These are phyloP conservation scores for Xerocomellus intermedius DNA, from an alignment of 768 basidiomycete genomes.

Conservation along the genomic window DNA sequence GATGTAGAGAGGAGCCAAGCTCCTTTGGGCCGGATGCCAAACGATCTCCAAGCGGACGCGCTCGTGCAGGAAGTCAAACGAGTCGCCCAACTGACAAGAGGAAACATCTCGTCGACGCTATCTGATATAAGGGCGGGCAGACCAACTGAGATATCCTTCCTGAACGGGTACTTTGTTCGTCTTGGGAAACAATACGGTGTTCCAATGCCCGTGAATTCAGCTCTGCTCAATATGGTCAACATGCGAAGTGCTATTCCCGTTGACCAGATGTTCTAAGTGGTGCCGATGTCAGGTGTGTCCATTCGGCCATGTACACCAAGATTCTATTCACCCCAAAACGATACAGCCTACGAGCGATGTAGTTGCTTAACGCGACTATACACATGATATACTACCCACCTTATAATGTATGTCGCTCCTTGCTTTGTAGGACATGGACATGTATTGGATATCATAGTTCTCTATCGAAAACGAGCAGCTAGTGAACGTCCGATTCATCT, in stretches of 20 bases:
- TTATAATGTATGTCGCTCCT: neutral
- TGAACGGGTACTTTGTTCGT: conserved; percentile 77
- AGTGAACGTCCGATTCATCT: no score
- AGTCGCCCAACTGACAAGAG: conserved; percentile 55
- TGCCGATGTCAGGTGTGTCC: conserved; percentile 9
- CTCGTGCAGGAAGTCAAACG: conserved; percentile 58
- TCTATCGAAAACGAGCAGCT: no score
- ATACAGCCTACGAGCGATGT: neutral
- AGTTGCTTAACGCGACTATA: neutral
- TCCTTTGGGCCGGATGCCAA: conserved; percentile 43
- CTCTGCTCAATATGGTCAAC: conserved; percentile 56
- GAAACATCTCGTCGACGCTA: conserved; percentile 81
- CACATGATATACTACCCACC: neutral
- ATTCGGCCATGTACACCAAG: neutral
- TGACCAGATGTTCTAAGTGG: conserved; percentile 40
- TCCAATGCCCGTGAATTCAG: conserved; percentile 53
- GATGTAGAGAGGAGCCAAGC: conserved; percentile 25
- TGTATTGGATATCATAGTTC: no score
- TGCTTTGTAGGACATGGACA: no score
- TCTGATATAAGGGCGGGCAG: conserved; percentile 61
- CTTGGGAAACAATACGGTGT: conserved; percentile 60
- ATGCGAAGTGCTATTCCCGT: conserved; percentile 56
- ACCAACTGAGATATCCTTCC: conserved; percentile 73
- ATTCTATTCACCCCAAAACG: neutral
- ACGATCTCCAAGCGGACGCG: conserved; percentile 40